phyloP scores from a whole-genome alignment of 208 protist genomes.

The Crithidia fasciculata region DNA sequence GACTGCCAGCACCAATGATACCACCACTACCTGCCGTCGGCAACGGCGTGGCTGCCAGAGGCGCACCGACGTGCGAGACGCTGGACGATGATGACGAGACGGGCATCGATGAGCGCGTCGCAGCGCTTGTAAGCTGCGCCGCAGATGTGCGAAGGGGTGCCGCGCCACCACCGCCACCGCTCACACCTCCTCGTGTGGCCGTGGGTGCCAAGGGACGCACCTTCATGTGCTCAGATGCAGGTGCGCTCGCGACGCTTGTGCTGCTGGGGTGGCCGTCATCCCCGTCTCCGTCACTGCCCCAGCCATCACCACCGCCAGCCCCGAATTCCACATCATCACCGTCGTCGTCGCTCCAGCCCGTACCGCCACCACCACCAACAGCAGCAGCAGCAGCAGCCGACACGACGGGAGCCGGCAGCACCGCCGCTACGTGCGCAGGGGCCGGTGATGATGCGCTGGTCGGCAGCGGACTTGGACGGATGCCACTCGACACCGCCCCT shows the following conservation, averaged over 20 bases:
- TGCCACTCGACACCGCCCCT: background rate
- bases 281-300: conserved; percentile 8
- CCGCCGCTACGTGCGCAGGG: background rate
- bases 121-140: too few relatives aligned
- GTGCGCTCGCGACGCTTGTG: too few relatives aligned
- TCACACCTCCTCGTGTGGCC: too few relatives aligned
- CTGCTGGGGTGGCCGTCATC: background rate
- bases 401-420: conserved; percentile 8
- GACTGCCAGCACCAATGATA: background rate
- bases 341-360: conserved; percentile 26
- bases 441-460: background rate
- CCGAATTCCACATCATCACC: background rate
- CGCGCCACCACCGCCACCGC: too few relatives aligned
- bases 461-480: conserved; percentile 3
- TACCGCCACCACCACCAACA: background rate
- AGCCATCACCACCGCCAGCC: conserved; percentile 1
- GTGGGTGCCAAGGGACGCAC: background rate
- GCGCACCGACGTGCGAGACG: too few relatives aligned
- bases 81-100: too few relatives aligned
- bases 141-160: too few relatives aligned
- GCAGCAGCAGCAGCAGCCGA: background rate
- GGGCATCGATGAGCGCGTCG: too few relatives aligned
- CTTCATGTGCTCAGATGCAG: background rate
- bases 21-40: background rate
- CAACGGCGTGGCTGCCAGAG: background rate